Percentiles rank a stretch among this genome's conserved stretches.
phyloP scores from a whole-genome alignment of 2,329 filamentous ascomycete species.

The Cryphonectria naterciae region DNA sequence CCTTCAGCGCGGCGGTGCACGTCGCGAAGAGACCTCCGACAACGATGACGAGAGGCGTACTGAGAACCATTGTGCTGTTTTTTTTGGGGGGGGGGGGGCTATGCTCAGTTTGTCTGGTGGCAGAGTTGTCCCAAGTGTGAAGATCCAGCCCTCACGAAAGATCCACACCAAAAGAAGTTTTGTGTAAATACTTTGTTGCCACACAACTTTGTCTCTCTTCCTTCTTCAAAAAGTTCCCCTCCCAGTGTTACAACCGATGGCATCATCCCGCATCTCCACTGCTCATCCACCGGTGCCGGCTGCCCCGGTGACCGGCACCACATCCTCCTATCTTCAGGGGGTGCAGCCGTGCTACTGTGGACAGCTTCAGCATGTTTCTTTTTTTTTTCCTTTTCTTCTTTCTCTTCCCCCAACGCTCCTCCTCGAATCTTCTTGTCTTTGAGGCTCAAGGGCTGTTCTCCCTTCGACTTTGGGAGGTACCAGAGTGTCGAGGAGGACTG shows the following conservation, averaged over 20 bases:
- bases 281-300: background rate
- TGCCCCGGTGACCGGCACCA: background rate
- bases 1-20: conserved; percentile 16
- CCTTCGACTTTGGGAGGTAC: too few species aligned
- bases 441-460: too few species aligned
- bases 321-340: background rate
- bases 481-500: too few species aligned
- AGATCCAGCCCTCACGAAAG: background rate
- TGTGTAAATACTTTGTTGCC: background rate
- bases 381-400: too few species aligned
- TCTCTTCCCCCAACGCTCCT: too few species aligned
- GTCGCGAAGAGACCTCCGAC: conserved; percentile 19
- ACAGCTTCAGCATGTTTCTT: background rate
- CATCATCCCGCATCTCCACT: conserved; percentile 13
- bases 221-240: background rate
- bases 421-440: too few species aligned
- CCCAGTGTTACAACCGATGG: conserved; percentile 2
- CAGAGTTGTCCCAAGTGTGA: background rate
- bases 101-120: background rate
- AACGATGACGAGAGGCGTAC: background rate
- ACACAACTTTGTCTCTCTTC: background rate
- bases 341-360: background rate
- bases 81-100: too few species aligned
- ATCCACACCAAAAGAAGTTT: background rate
- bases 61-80: conserved; percentile 13